Evolutionary conservation across 1,284 basidiomycete genomes (phyloP), one percentile per base, ranked within the genome.

Genomic region (Thecaphora thlaspeos): DNA sequence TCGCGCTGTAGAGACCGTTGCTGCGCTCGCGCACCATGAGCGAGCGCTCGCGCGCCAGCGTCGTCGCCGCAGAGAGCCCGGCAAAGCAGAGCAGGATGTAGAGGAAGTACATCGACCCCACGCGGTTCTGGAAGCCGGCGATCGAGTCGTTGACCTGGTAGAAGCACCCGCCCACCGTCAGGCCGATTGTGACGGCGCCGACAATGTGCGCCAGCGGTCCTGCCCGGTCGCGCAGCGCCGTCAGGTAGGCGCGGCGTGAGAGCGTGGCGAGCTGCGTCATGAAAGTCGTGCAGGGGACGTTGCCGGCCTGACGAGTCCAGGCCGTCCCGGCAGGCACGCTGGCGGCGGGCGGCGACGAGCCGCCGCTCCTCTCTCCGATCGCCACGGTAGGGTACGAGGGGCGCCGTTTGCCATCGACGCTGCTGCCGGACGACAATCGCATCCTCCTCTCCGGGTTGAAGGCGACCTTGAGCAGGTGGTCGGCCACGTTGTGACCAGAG

Each of bases 1-100:
- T 24, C 4, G 71, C 44, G 15, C 53, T 46, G 50, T 73, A 73
- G 12, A 69, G 49, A 1, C 66, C 66, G 34, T 64, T 62, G 37
- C 63, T 66, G 7, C 71, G 56, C 32, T 73, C 71, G n/a, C 71
- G 59, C 57, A 68, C 61, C 68, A 73, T 69, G 14, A 71, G 56
- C 17, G 61, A 43, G 2, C 69, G 49, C 18, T 47, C 52, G 21
- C 58, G 52, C 15, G 48, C 46, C 7, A 73, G 30, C 22, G 51
- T 42, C 0, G 62, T 69, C 3, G 60, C 47, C 4, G 68, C 60
- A 5, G 64, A 66, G 10, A 73, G 44, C 2, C 55, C 50, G 7
- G 62, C 54, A 30, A 71, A 71, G 28, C 58, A 48, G 24, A 70
- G 51, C 26, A 70, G 56, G 46, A 68, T 67, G 50, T 54, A 60